phyloP scores from a whole-genome alignment of 805 yeast genomes.

The Candida silvatica region DNA sequence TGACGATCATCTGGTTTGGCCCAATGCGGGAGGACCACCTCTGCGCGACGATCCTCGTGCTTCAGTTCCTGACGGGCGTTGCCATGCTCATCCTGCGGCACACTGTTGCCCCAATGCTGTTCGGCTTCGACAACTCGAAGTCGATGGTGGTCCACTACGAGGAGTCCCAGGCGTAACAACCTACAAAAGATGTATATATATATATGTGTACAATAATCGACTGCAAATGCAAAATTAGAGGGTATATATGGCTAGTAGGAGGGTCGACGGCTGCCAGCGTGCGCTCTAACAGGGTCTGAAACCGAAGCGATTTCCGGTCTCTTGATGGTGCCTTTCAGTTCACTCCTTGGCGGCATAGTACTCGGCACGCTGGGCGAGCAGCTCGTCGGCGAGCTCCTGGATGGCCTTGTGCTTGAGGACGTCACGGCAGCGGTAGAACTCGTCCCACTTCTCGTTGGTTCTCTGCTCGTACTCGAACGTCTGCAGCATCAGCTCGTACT shows the following conservation, averaged over 20 bases:
- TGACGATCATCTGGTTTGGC: slow-evolving; percentile 78
- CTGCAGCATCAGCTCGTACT: slow-evolving; percentile 77
- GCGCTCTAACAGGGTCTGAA: too few species aligned
- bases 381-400: slow-evolving; percentile 55
- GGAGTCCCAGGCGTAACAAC: too few species aligned
- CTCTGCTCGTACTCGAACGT: slow-evolving; percentile 77
- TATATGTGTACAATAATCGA: too few species aligned
- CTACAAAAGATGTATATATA: too few species aligned
- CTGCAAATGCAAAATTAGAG: too few species aligned
- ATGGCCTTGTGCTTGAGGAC: slow-evolving; percentile 68
- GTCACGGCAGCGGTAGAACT: slow-evolving; percentile 56
- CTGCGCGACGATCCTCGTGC: slow-evolving; percentile 46
- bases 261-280: too few species aligned
- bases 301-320: too few species aligned
- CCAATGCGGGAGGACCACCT: slow-evolving; percentile 80
- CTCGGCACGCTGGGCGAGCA: slow-evolving; percentile 35
- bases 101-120: slow-evolving; percentile 73
- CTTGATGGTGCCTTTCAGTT: not conserved
- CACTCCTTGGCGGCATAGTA: slow-evolving; percentile 15
- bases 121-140: slow-evolving; percentile 78
- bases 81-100: slow-evolving; percentile 67
- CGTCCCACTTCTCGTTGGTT: slow-evolving; percentile 52
- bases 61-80: slow-evolving; percentile 64
- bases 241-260: too few species aligned
- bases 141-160: slow-evolving; percentile 25